Percentiles rank a stretch among this genome's conserved stretches.
Evolutionary conservation across 768 basidiomycete species (phyloP).

Genomic region (Leccinum sublutescens): DNA sequence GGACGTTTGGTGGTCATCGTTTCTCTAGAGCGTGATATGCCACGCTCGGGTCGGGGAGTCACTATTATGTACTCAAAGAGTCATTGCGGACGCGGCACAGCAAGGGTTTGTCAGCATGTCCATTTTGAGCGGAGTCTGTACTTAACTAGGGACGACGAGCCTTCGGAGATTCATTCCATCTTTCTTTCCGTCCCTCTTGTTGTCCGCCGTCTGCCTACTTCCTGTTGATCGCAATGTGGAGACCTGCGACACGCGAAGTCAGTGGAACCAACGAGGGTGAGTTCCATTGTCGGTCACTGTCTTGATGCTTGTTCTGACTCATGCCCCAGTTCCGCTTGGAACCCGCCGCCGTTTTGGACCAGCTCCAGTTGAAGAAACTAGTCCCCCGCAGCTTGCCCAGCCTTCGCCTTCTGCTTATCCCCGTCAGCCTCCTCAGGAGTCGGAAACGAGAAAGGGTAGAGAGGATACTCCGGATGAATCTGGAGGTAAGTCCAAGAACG

Average conservation of each 20-base stretch:
- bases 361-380: constrained; percentile 75
- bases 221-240: constrained; percentile 66
- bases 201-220: constrained; percentile 21
- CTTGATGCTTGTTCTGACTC: constrained; percentile 13
- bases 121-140: constrained; percentile 36
- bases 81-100: background rate
- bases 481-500: constrained; percentile 65
- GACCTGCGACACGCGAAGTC: constrained; percentile 84
- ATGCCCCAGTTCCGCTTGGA: constrained; percentile 68
- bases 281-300: constrained; percentile 23
- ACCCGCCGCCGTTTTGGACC: constrained; percentile 90
- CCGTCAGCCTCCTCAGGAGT: constrained; percentile 55
- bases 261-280: constrained; percentile 91
- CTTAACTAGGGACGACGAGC: constrained; percentile 16
- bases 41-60: background rate
- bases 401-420: constrained; percentile 87
- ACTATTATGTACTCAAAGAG: background rate
- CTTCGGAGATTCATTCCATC: constrained; percentile 37
- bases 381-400: constrained; percentile 82
- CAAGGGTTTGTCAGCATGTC: constrained; percentile 26
- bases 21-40: background rate
- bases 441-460: constrained; percentile 59
- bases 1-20: constrained; percentile 40
- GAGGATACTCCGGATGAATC: constrained; percentile 70
- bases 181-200: constrained; percentile 19